Conservation (phyloP, 306 rosid species). For the Cicer pinnatifidum region DNA sequence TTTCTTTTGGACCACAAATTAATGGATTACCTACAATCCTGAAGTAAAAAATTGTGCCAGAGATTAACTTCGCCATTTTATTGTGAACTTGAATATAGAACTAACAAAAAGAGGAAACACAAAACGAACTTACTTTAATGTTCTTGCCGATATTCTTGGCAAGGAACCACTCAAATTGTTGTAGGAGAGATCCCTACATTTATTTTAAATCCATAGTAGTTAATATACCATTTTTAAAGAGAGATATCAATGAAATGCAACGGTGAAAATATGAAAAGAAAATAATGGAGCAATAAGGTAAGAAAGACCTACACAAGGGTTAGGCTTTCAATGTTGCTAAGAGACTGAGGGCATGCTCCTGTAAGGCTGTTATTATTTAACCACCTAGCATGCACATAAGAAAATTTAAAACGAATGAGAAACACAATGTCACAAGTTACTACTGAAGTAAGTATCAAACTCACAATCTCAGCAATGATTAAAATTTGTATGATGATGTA, state of each 20-base stretch:
- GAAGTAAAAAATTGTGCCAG: slow-evolving; percentile 26
- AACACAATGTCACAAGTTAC: slow-evolving; percentile 29
- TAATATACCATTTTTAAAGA: background rate
- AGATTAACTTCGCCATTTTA: slow-evolving; percentile 11
- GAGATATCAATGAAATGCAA: no score
- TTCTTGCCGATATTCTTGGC: slow-evolving; percentile 89
- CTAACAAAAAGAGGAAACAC: slow-evolving; percentile 3
- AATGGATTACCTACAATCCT: slow-evolving; percentile 93
- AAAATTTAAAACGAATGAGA: slow-evolving; percentile 42
- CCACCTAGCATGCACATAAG: slow-evolving; percentile 68
- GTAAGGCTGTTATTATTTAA: slow-evolving; percentile 92
- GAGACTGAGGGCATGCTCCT: slow-evolving; percentile 84
- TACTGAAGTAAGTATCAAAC: slow-evolving; percentile 17
- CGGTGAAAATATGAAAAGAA: no score
- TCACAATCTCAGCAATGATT: slow-evolving; percentile 25
- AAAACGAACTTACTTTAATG: slow-evolving; percentile 76
- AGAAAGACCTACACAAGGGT: slow-evolving; percentile 84
- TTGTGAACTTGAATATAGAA: slow-evolving; percentile 24
- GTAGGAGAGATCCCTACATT: slow-evolving; percentile 85
- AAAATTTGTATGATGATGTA: slow-evolving; percentile 13
- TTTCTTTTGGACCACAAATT: slow-evolving; percentile 78
- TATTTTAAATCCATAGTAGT: slow-evolving; percentile 39
- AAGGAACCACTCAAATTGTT: slow-evolving; percentile 89
- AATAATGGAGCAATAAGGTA: slow-evolving; percentile 15
- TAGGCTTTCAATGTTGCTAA: slow-evolving; percentile 73